Base-by-base conservation (phyloP, 768 basidiomycete genomes). In the Mycena filopes region DNA sequence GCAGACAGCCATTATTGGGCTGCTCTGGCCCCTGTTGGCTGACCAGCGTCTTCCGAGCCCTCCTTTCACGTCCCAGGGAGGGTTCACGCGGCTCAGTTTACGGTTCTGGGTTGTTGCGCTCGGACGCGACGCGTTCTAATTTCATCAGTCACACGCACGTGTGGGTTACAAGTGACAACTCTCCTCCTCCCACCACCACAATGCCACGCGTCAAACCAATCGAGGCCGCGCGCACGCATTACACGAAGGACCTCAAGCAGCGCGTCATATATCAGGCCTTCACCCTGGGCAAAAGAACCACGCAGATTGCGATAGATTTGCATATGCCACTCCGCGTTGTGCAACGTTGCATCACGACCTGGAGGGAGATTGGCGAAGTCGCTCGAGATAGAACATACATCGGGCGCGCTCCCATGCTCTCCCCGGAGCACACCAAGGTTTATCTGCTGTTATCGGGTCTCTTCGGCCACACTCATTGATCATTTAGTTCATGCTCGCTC, bases 171-270 rank as follows among this genome's bases (percentile, higher is more conserved):
- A n/a, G n/a, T n/a, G n/a, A n/a, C n/a, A n/a, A n/a, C n/a, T n/a
- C n/a, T n/a, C n/a, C n/a, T n/a, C n/a, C n/a, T n/a, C n/a, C n/a
- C n/a, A n/a, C n/a, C 45, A 49, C 47, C 13, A 45, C 55, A 11
- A 60, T 60, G 51, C 51, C 65, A 12, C 50, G 53, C 38, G 28
- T 23, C 28, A 29, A 23, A 26, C 15, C 29, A 18, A 21, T 31
- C n/a, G 12, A 18, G 12, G 45, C 65, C 3, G 45, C 53, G 13
- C 75, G 69, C 67, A 75, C 23, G 4, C 55, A 57, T 3, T 68
- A 68, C 45, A 59, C 67, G 7, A 49, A 45, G 36, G 67, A 64
- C 46, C 63, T 68, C 33, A 64, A 68, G 50, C 18, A 28, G 21
- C 11, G 40, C 4, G 57, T 68, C n/a, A 55, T 68, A 40, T 47